Conservation (phyloP, 352 stramenopile genomes). For the Pythium catenulatum region DNA sequence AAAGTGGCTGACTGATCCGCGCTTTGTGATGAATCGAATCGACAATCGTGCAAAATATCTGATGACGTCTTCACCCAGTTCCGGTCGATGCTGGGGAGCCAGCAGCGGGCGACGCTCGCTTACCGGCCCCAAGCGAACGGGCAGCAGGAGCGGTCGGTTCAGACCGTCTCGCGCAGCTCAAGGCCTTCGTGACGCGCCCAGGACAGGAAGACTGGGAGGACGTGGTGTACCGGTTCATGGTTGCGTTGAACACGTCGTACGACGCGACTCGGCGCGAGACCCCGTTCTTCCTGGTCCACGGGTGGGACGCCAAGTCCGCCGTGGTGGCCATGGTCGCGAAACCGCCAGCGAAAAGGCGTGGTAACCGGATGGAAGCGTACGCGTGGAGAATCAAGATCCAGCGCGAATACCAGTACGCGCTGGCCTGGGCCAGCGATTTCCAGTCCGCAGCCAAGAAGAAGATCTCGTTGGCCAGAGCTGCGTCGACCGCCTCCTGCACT, state of each 20-base stretch:
- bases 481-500: too few species aligned
- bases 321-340: too few species aligned
- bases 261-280: too few species aligned
- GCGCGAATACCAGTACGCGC: slow-evolving; percentile 6
- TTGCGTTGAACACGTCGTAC: too few species aligned
- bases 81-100: slow-evolving; percentile 36
- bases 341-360: slow-evolving; percentile 29
- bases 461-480: too few species aligned
- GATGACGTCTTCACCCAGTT: slow-evolving; percentile 59
- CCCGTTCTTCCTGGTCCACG: too few species aligned
- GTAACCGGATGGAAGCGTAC: not conserved
- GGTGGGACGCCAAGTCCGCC: too few species aligned
- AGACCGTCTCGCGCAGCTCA: slow-evolving; percentile 55
- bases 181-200: slow-evolving; percentile 31
- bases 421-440: not conserved
- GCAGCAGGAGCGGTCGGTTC: too few species aligned
- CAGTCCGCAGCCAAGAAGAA: not conserved
- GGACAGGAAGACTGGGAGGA: slow-evolving; percentile 61
- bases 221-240: slow-evolving; percentile 53
- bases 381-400: slow-evolving; percentile 12
- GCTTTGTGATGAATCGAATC: too few species aligned
- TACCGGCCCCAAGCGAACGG: slow-evolving; percentile 64
- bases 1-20: too few species aligned
- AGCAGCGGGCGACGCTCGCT: slow-evolving; percentile 54
- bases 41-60: too few species aligned